Conservation (phyloP, 371 early-diverging fungal genomes). For the Cladochytrium tenue region DNA sequence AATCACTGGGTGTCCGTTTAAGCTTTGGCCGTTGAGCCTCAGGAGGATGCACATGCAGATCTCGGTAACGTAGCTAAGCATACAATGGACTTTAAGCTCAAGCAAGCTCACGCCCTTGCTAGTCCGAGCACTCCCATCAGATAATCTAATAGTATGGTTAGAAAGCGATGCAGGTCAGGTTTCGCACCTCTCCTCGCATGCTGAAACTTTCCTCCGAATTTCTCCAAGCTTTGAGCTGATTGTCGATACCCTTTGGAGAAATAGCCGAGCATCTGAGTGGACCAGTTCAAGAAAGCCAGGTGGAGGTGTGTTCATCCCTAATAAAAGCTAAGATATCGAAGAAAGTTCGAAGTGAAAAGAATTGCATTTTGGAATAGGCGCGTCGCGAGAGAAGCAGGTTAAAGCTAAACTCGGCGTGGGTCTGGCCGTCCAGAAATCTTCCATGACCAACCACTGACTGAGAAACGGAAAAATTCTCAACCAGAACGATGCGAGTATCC, state of each 20-base stretch:
- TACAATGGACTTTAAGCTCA: slow-evolving; percentile 80
- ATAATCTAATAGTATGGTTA: too few species aligned
- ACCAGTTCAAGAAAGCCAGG: not conserved
- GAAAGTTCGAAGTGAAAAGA: not conserved
- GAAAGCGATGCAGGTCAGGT: too few species aligned
- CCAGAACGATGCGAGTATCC: not conserved
- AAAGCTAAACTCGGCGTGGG: not conserved
- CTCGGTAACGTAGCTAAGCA: slow-evolving; percentile 84
- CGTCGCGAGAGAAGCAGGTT: not conserved
- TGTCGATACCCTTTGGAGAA: not conserved
- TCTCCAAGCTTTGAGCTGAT: not conserved
- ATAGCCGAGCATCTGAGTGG: not conserved
- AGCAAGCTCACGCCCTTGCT: slow-evolving; percentile 80
- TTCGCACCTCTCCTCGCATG: not conserved
- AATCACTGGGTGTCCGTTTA: slow-evolving; percentile 42
- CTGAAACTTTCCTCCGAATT: not conserved
- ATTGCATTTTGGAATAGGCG: not conserved
- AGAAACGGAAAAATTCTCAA: not conserved
- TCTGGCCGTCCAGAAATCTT: not conserved
- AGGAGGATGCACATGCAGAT: slow-evolving; percentile 72
- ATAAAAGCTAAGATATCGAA: not conserved
- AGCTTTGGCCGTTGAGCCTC: slow-evolving; percentile 76
- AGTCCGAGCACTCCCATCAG: slow-evolving; percentile 61
- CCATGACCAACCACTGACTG: not conserved
- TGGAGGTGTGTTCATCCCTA: not conserved